Conservation (phyloP, 176 grass and related monocot species). For the Ensete glaucum region DNA sequence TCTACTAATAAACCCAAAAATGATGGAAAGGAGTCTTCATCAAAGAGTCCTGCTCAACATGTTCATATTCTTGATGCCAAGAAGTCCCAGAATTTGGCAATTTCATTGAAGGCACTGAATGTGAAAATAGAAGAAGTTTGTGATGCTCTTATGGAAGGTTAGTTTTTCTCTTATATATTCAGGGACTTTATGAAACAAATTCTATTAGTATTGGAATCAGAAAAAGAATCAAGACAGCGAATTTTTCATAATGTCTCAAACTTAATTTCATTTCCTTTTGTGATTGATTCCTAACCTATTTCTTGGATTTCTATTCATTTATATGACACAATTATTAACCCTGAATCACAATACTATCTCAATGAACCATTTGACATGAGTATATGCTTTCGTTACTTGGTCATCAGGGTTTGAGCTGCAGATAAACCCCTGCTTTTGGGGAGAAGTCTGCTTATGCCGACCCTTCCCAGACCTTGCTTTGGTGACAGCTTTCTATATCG, state of each 20-base stretch:
- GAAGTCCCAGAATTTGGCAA: slow-evolving; percentile 79
- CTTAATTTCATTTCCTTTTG: no score
- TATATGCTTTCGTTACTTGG: not conserved
- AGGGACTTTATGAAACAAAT: not conserved
- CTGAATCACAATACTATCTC: not conserved
- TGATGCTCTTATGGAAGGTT: slow-evolving; percentile 66
- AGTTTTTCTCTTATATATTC: not conserved
- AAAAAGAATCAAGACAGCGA: no score
- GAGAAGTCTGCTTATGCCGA: no score
- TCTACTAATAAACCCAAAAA: slow-evolving; percentile 34
- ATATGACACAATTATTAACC: not conserved
- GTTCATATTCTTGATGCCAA: slow-evolving; percentile 77
- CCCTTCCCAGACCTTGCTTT: no score
- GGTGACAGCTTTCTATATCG: no score
- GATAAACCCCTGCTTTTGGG: no score
- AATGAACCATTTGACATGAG: not conserved
- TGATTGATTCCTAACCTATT: no score
- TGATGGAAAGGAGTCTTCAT: slow-evolving; percentile 26
- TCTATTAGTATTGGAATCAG: not conserved
- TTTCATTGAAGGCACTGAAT: slow-evolving; percentile 87
- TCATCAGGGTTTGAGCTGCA: no score
- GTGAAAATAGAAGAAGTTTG: slow-evolving; percentile 53
- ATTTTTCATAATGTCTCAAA: no score
- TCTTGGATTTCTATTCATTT: no score
- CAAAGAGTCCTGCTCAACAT: slow-evolving; percentile 23